Evolutionary conservation across 2,329 filamentous ascomycete genomes (phyloP).

Genomic region (Macrophomina phaseolina): DNA sequence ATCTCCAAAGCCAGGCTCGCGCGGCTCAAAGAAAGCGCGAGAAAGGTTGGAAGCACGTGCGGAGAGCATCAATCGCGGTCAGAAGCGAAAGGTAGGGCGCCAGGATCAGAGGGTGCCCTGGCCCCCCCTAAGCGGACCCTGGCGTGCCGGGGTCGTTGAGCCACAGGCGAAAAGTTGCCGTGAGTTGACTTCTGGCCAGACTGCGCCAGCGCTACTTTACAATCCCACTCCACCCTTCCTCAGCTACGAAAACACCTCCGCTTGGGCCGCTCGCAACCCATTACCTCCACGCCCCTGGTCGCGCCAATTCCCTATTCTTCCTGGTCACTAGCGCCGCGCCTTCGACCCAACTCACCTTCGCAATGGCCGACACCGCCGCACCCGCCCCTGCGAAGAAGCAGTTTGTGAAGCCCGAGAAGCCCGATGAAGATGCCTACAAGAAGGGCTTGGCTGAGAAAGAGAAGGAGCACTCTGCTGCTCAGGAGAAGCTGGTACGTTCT

Average conservation of each 20-base stretch:
- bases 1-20: neutral
- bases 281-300: neutral
- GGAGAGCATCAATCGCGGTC: neutral
- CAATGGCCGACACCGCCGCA: conserved; percentile 36
- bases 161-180: conserved; percentile 25
- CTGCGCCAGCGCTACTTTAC: conserved; percentile 16
- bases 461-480: conserved; percentile 80
- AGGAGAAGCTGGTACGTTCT: conserved; percentile 67
- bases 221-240: conserved; percentile 21
- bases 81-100: neutral
- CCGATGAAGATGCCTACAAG: conserved; percentile 86
- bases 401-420: conserved; percentile 73
- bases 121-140: conserved; percentile 17
- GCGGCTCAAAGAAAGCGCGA: neutral
- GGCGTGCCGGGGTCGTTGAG: conserved; percentile 18
- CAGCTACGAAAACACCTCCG: neutral
- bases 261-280: neutral
- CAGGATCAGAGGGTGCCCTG: conserved; percentile 14
- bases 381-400: conserved; percentile 22
- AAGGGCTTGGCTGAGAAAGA: conserved; percentile 78
- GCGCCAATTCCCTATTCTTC: neutral
- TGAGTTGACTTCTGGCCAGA: conserved; percentile 25
- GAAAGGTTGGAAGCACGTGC: conserved; percentile 2
- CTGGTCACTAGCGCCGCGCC: neutral
- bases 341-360: neutral